Conservation (phyloP, 225 moss, liverwort and hornwort genomes). For the Marchantia paleacea region DNA sequence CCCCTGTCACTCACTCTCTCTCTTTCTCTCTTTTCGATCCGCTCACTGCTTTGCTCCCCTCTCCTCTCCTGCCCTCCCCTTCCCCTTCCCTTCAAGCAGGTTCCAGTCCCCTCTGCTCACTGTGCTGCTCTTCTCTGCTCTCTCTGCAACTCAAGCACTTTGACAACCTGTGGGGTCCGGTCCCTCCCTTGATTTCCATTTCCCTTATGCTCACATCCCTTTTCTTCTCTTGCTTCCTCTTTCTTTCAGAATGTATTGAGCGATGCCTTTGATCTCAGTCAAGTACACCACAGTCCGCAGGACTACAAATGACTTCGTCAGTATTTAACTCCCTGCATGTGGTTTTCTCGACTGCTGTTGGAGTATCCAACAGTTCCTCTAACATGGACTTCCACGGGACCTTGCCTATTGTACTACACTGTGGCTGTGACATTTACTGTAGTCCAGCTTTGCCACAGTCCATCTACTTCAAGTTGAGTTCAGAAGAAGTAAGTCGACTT, state of each 20-base stretch:
- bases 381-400: no score
- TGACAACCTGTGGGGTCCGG: background rate
- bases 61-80: background rate
- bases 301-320: background rate
- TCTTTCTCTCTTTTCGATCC: background rate
- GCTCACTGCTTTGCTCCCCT: background rate
- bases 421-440: background rate
- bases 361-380: no score
- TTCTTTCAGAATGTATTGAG: background rate
- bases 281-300: background rate
- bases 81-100: background rate
- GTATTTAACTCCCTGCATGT: background rate
- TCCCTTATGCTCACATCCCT: background rate
- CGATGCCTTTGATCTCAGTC: background rate
- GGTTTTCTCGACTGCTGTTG: no score
- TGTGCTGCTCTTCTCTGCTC: background rate
- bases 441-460: conserved; percentile 2
- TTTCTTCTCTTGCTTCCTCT: background rate
- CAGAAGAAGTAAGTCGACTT: background rate
- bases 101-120: background rate
- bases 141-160: background rate
- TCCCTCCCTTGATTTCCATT: background rate
- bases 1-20: background rate
- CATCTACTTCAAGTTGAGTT: background rate
- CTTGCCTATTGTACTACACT: background rate